These are phyloP conservation scores for Phaffomyces antillensis DNA, from an alignment of 805 yeast species.

Conservation along the genomic window DNA sequence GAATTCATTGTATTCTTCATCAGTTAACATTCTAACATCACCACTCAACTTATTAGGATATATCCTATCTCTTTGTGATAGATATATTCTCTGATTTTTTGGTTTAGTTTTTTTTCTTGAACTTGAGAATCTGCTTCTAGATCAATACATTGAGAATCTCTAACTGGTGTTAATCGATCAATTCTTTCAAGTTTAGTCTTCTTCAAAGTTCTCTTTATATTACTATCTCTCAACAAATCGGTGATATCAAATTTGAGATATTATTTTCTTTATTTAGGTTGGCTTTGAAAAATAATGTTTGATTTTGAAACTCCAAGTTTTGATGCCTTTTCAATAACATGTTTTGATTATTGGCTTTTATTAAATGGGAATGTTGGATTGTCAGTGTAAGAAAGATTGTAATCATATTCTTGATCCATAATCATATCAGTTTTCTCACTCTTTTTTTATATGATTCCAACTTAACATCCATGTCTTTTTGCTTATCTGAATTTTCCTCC, in stretches of 20 bases:
- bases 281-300: neutral
- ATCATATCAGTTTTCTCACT: conserved; percentile 6
- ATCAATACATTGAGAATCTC: conserved; percentile 10
- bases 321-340: neutral
- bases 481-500: neutral
- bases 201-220: conserved; percentile 1
- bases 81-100: neutral
- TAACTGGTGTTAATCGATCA: conserved; percentile 7
- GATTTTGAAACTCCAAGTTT: neutral
- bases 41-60: conserved; percentile 3
- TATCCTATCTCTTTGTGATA: conserved; percentile 11
- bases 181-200: conserved; percentile 1
- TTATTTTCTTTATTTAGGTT: neutral
- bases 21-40: conserved; percentile 16
- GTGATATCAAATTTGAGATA: conserved; percentile 11
- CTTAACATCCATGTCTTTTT: neutral
- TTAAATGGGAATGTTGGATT: neutral
- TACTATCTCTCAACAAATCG: conserved; percentile 12
- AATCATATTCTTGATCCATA: conserved; percentile 15
- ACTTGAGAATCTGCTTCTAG: neutral
- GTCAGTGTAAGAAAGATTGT: conserved; percentile 7
- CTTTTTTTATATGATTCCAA: neutral
- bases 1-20: conserved; percentile 12
- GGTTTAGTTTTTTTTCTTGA: neutral
- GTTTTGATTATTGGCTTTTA: neutral